Conservation (phyloP, 2,329 filamentous ascomycete genomes). For the Eutypa lata region DNA sequence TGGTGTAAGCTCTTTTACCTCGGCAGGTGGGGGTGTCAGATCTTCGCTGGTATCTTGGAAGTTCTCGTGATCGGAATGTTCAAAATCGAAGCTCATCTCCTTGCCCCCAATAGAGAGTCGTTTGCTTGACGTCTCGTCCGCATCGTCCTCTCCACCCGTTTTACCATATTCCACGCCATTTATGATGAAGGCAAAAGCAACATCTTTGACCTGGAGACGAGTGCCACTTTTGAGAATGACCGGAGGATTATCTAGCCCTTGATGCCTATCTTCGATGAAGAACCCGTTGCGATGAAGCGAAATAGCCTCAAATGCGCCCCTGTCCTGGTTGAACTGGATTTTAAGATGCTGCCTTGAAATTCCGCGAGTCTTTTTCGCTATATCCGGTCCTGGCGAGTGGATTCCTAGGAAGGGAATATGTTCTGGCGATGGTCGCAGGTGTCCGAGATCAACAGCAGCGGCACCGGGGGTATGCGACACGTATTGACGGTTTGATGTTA, state of each 20-base stretch:
- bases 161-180: slow-evolving; percentile 58
- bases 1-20: slow-evolving; percentile 40
- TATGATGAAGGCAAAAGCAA: slow-evolving; percentile 66
- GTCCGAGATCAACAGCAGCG: slow-evolving; percentile 56
- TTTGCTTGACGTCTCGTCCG: slow-evolving; percentile 47
- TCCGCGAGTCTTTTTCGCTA: slow-evolving; percentile 62
- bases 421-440: slow-evolving; percentile 57
- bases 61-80: slow-evolving; percentile 57
- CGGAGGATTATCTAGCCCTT: slow-evolving; percentile 45
- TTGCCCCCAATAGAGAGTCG: slow-evolving; percentile 57
- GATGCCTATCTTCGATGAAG: slow-evolving; percentile 61
- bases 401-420: slow-evolving; percentile 68
- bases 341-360: slow-evolving; percentile 74
- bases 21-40: slow-evolving; percentile 31
- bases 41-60: slow-evolving; percentile 55
- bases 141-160: slow-evolving; percentile 56
- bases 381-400: slow-evolving; percentile 63
- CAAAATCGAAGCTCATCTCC: slow-evolving; percentile 73
- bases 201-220: slow-evolving; percentile 68
- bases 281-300: slow-evolving; percentile 64
- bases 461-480: slow-evolving; percentile 58
- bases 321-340: slow-evolving; percentile 65
- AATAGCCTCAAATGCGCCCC: slow-evolving; percentile 62
- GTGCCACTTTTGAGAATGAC: slow-evolving; percentile 62
- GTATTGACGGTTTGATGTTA: slow-evolving; percentile 57